A percentile compares a stretch with the other conserved stretches of the same genome.
Conservation (phyloP, 306 rosid genomes). For the Vigna trinervia region DNA sequence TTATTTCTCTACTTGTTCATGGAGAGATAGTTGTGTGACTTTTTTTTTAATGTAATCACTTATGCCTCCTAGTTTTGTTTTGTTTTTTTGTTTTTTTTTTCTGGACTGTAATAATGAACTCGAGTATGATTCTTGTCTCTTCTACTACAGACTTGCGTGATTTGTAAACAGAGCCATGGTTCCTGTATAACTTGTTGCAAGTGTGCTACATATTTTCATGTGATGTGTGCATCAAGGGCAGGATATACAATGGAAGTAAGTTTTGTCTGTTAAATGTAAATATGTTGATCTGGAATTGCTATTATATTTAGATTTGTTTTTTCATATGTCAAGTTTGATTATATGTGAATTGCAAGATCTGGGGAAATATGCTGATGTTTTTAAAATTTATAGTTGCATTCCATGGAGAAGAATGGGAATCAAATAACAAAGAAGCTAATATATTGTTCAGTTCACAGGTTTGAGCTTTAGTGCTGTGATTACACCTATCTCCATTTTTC, state of each 20-base stretch:
- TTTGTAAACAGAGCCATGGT: conserved; percentile 92
- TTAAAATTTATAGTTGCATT: conserved; percentile 71
- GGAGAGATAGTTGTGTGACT: conserved; percentile 23
- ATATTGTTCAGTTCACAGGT: conserved; percentile 93
- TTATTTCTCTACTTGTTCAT: not conserved
- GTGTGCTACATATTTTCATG: conserved; percentile 88
- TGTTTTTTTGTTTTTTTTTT: not conserved
- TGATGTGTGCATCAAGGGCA: conserved; percentile 87
- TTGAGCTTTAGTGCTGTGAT: conserved; percentile 34
- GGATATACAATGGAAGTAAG: conserved; percentile 98
- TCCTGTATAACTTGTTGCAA: conserved; percentile 92
- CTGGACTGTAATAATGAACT: conserved; percentile 20
- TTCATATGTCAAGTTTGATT: not conserved
- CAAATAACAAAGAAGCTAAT: conserved; percentile 69
- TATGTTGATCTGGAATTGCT: conserved; percentile 12
- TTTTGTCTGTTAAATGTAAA: conserved; percentile 29
- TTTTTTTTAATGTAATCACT: conserved; percentile 1
- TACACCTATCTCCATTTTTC: conserved; percentile 24
- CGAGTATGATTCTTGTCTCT: conserved; percentile 45
- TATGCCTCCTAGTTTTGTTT: not conserved
- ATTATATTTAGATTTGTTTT: conserved; percentile 8
- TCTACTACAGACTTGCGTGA: conserved; percentile 75
- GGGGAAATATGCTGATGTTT: conserved; percentile 45
- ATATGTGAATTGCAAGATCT: conserved; percentile 39
- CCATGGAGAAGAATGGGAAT: conserved; percentile 80